Conservation (phyloP, 148 eudicot species). For the Camellia sinensis region DNA sequence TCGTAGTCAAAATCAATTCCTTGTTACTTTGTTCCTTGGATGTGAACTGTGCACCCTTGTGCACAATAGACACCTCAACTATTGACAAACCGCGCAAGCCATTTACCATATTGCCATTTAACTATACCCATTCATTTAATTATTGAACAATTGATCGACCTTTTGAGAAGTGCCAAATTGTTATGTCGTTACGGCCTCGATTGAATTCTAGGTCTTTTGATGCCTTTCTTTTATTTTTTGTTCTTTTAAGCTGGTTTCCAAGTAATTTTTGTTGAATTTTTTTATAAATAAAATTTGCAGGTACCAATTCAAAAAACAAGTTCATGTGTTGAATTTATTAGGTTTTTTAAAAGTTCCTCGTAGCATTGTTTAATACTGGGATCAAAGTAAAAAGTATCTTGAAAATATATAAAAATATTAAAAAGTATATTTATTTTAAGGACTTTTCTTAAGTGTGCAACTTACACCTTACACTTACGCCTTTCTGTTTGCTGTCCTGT, state of each 20-base stretch:
- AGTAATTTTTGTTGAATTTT: background rate
- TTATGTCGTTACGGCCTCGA: background rate
- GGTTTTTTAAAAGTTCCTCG: too few species aligned
- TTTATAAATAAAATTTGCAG: background rate
- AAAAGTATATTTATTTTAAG: too few species aligned
- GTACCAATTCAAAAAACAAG: background rate
- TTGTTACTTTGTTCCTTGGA: background rate
- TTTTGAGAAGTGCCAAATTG: background rate
- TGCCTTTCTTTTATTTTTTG: background rate
- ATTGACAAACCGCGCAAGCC: constrained; percentile 11
- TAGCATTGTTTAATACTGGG: too few species aligned
- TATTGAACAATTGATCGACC: background rate
- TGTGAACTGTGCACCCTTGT: background rate
- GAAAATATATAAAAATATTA: too few species aligned
- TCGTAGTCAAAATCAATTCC: background rate
- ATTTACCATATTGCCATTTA: background rate
- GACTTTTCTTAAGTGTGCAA: too few species aligned
- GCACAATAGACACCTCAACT: background rate
- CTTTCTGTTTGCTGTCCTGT: too few species aligned
- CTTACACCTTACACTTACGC: too few species aligned
- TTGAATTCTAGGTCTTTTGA: background rate
- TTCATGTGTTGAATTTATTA: background rate
- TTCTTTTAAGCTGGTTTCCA: background rate
- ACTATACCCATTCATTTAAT: too few species aligned
- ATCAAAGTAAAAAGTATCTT: too few species aligned